Base-by-base conservation (phyloP, 495 filamentous ascomycete species). In the Xylaria telfairii region DNA sequence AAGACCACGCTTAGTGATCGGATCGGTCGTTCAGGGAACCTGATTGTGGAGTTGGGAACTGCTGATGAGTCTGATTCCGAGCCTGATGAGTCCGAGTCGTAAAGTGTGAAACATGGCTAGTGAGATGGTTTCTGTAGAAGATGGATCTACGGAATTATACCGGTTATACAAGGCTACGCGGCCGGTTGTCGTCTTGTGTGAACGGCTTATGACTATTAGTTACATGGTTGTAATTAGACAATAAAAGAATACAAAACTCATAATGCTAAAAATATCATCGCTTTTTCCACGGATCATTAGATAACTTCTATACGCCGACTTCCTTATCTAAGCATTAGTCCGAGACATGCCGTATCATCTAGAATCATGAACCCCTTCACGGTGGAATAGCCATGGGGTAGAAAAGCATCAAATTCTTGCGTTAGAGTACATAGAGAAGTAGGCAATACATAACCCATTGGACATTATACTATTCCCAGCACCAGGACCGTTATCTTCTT, bases 21-120 rank as follows among this genome's bases (percentile, higher is more conserved):
- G 72, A 88, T 98, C 71, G 94, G 95, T 41, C 86, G 91, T 65
- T 95, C 92, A 66, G 95, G 91, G 0, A 99, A 95, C 80, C 81
- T 99, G 32, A 90, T 98, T 26, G 95, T 97, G 3, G 96, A 98
- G 77, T 9, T 57, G 42, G 79, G 79, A 47, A 70, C 81, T 49
- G 61, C 67, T 34, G 78, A 75, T 15, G 77, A 80, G 24, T 74
- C 78, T 19, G 80, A 82, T 42, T 68, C 44, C 30, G 74, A 72
- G 46, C 54, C 64, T 10, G 71, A 63, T 4, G 30, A 46, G 47
- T 19, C 26, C 30, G 53, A 59, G 53, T 47, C 41, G 39, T 67
- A 28, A 24, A 59, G 37, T 1, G 15, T 4, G 39, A 63, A 63
- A 1, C 17, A 42, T 1, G 19, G 34, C 0, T 19, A 0, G 6